A percentile compares a stretch with the other conserved stretches of the same genome.
Evolutionary conservation across 257 asterid genomes (phyloP).

Genomic region (Solanum arcanum): DNA sequence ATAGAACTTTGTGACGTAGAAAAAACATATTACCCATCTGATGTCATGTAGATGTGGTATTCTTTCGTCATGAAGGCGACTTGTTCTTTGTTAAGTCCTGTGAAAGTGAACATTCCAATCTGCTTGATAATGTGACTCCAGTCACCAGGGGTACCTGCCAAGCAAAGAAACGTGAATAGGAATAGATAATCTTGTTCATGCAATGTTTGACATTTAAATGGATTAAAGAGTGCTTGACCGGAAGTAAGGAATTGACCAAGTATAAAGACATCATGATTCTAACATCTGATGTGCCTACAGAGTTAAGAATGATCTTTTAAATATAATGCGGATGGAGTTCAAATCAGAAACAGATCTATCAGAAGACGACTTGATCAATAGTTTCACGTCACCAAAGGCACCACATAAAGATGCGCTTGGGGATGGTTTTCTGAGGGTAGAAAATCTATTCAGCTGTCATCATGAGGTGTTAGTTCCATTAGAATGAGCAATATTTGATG

Average conservation of each 20-base stretch:
- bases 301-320: background rate
- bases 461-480: background rate
- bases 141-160: conserved; percentile 95
- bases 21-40: conserved; percentile 65
- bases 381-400: background rate
- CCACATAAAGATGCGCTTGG: background rate
- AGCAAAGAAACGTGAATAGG: background rate
- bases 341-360: background rate
- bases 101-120: conserved; percentile 97
- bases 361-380: background rate
- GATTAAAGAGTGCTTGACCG: background rate
- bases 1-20: background rate
- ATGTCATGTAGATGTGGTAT: conserved; percentile 92
- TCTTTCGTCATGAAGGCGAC: conserved; percentile 84
- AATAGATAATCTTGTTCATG: background rate
- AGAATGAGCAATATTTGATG: background rate
- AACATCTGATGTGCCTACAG: background rate
- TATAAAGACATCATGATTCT: background rate
- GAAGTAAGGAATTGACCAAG: background rate
- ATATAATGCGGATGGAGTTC: background rate
- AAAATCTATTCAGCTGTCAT: background rate
- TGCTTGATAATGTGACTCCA: conserved; percentile 99
- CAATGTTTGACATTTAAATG: background rate
- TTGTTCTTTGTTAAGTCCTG: conserved; percentile 74
- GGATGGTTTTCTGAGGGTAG: background rate